Percentiles rank a stretch among this genome's conserved stretches.
Conservation (phyloP, 164 flowering plant genomes). For the Vitis riparia region DNA sequence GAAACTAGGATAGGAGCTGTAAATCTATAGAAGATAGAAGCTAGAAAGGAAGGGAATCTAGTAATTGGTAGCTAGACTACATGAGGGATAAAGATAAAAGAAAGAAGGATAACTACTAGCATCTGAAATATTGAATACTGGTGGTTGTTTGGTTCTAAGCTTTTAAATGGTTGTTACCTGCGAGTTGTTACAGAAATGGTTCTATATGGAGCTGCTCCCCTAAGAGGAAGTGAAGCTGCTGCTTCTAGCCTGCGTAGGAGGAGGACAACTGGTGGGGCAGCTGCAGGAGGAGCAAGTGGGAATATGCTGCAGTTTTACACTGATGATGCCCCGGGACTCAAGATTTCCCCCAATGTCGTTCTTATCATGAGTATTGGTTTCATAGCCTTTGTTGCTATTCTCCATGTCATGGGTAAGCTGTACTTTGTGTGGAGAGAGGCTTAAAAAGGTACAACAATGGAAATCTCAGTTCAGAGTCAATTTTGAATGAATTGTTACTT, state of each 20-base stretch:
- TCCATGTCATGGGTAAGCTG: constrained; percentile 81
- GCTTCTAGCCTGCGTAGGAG: constrained; percentile 72
- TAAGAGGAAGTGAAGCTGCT: constrained; percentile 79
- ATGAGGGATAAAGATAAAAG: too few relatives aligned
- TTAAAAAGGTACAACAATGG: constrained; percentile 6
- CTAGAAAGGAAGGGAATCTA: too few relatives aligned
- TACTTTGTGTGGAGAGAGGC: constrained; percentile 59
- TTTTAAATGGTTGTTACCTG: too few relatives aligned
- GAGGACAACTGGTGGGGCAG: constrained; percentile 51
- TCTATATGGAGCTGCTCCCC: constrained; percentile 52
- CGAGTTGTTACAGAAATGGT: constrained; percentile 33
- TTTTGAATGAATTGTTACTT: too few relatives aligned
- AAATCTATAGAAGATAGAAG: too few relatives aligned
- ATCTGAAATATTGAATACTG: too few relatives aligned
- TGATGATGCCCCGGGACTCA: constrained; percentile 81
- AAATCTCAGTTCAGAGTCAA: not conserved
- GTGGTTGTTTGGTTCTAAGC: too few relatives aligned
- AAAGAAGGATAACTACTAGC: too few relatives aligned
- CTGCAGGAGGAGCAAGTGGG: constrained; percentile 57
- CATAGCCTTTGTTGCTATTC: constrained; percentile 76
- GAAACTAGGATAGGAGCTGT: too few relatives aligned
- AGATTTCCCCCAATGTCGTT: constrained; percentile 81
- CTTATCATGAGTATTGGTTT: constrained; percentile 90
- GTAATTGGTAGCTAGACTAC: too few relatives aligned
- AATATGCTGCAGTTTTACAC: constrained; percentile 90